Conservation (phyloP, 306 rosid species). For the Fagus sylvatica region DNA sequence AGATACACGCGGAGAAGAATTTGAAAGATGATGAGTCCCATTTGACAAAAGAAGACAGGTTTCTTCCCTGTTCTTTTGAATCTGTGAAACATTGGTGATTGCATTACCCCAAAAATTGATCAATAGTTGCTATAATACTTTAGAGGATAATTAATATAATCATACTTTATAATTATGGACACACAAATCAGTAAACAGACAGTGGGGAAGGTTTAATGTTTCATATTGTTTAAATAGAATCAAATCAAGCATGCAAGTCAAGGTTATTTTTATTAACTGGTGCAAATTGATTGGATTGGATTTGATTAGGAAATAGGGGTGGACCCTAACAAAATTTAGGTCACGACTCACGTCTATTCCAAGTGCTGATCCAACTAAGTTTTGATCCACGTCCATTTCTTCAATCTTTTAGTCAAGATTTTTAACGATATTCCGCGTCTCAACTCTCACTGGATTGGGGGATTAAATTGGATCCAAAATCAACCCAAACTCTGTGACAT, state of each 20-base stretch:
- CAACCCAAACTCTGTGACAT: neutral
- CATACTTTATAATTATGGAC: neutral
- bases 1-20: too few relatives aligned
- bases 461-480: neutral
- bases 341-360: neutral
- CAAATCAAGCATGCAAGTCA: neutral
- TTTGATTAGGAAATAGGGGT: neutral
- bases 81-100: too few relatives aligned
- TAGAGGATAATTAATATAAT: too few relatives aligned
- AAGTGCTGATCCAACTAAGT: neutral
- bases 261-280: neutral
- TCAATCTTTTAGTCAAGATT: neutral
- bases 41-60: too few relatives aligned
- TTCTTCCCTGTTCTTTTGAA: too few relatives aligned
- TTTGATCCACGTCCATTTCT: neutral
- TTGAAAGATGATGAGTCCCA: too few relatives aligned
- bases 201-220: slow-evolving; percentile 27
- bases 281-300: slow-evolving; percentile 9
- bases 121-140: too few relatives aligned
- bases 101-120: too few relatives aligned
- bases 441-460: neutral
- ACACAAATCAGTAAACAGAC: slow-evolving; percentile 1
- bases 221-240: neutral
- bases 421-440: neutral
- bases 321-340: neutral